Evolutionary conservation across 164 flowering plant genomes (phyloP).

Genomic region (Sextonia rubra): DNA sequence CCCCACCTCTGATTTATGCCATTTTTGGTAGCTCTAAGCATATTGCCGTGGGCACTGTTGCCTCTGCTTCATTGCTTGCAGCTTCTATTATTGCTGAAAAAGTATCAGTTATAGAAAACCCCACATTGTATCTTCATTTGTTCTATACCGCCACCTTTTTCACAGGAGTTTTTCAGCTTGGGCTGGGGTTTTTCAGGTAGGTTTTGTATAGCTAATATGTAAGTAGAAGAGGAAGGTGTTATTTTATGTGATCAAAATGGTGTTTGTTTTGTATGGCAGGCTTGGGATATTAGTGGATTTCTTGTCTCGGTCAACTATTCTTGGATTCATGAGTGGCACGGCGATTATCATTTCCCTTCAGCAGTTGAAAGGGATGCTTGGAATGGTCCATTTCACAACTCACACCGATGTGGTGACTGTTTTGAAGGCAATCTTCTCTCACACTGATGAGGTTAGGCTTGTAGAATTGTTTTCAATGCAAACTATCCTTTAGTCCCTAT

Average conservation of each 20-base stretch:
- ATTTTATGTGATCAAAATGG: background rate
- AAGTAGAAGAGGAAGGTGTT: background rate
- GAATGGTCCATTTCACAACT: constrained; percentile 55
- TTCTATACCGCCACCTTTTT: constrained; percentile 66
- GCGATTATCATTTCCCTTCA: constrained; percentile 61
- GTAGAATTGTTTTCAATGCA: background rate
- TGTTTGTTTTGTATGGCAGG: constrained; percentile 25
- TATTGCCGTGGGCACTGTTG: constrained; percentile 77
- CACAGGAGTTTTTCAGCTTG: constrained; percentile 56
- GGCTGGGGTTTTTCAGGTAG: constrained; percentile 63
- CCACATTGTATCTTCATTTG: constrained; percentile 49
- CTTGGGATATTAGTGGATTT: constrained; percentile 85
- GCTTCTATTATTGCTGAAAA: constrained; percentile 32
- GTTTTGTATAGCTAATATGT: too few relatives aligned
- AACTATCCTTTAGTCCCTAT: background rate
- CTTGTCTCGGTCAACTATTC: constrained; percentile 73
- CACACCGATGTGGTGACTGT: constrained; percentile 66
- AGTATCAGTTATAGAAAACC: constrained; percentile 30
- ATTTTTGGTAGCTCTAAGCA: constrained; percentile 72
- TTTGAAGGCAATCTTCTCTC: constrained; percentile 32
- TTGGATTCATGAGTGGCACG: constrained; percentile 86
- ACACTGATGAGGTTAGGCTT: constrained; percentile 43
- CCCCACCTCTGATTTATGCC: constrained; percentile 76
- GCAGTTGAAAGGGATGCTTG: constrained; percentile 82
- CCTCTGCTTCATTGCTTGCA: constrained; percentile 61